Evolutionary conservation across 371 early-diverging fungal genomes (phyloP), one percentile per base, ranked within the genome.

Genomic region (Choanephora cucurbitarum): DNA sequence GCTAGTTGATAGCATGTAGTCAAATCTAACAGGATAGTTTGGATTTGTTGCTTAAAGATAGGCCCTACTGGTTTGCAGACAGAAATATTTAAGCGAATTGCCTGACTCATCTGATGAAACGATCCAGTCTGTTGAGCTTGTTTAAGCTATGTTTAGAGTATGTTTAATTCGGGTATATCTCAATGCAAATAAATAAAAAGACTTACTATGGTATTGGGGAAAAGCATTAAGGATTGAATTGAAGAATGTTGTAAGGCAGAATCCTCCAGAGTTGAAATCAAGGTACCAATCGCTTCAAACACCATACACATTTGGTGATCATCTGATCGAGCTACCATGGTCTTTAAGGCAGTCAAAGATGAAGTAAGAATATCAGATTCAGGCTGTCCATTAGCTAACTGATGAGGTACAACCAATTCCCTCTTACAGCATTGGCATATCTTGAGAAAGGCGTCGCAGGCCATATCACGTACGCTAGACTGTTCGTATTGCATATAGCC

Each of bases 401-500:
- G 44, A 37, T 42, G 92, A 64, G 90, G 89, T 15, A 74, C 21
- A 17, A 92, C 83, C 78, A 97, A 92, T 62, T 96, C 94, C 18
- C 88, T 83, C 24, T 87, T 86, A 73, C 97, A 52, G 56, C 94
- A 94, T 64, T 93, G 91, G 10, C 93, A 82, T 57, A 99, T 95
- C 64, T 94, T 97, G 47, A 95, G 88, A 68, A 99, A 95, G 2
- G 98, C 94, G 73, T 99, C 97, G 70, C 99, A 98, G 5, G 99
- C 99, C 99, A 99, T 99, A 64, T 99, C 99, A 68, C 94, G 93
- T 9, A 99, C 92, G 69, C 96, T 95, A 69, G 93, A 92, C 66
- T 97, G 94, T 70, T 96, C 97, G 60, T 95, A 21, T 22, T 50
- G 93, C 95, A 99, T 94, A 74, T 98, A 99, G 68, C 94, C 95